Conservation (phyloP, 768 basidiomycete genomes). For the Mycena capillaripes region DNA sequence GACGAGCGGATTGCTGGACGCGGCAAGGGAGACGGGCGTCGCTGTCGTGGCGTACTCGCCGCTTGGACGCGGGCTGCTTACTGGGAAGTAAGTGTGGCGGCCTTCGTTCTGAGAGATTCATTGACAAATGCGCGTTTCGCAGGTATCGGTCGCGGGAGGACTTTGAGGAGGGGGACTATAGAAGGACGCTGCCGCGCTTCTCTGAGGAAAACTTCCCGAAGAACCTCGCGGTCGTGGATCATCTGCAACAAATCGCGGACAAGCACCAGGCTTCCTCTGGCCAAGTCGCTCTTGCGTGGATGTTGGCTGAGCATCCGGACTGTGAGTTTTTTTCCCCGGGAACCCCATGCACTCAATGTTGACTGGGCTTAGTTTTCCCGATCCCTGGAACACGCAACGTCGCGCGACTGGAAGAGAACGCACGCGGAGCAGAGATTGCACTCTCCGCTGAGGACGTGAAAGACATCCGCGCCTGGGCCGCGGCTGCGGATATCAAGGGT, state of each 20-base stretch:
- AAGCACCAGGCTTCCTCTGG: constrained; percentile 50
- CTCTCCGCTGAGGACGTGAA: constrained; percentile 43
- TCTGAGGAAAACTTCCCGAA: constrained; percentile 60
- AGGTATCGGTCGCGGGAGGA: constrained; percentile 51
- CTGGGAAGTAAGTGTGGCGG: constrained; percentile 42
- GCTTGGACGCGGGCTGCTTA: constrained; percentile 54
- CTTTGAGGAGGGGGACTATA: constrained; percentile 51
- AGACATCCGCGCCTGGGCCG: constrained; percentile 39
- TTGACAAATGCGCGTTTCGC: constrained; percentile 27
- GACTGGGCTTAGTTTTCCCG: constrained; percentile 39
- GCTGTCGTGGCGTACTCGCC: constrained; percentile 51
- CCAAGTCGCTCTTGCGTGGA: constrained; percentile 45
- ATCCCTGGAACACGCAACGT: constrained; percentile 48
- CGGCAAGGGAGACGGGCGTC: constrained; percentile 46
- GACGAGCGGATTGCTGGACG: constrained; percentile 42
- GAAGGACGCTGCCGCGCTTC: constrained; percentile 48
- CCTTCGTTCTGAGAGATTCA: constrained; percentile 25
- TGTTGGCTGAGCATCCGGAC: constrained; percentile 36
- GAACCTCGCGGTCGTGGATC: constrained; percentile 54
- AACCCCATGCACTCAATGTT: background rate
- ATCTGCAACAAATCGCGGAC: constrained; percentile 46
- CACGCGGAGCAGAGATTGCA: constrained; percentile 40
- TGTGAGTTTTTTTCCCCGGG: constrained; percentile 4
- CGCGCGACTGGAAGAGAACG: constrained; percentile 53
- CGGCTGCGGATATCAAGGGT: constrained; percentile 40